phyloP scores from a whole-genome alignment of 345 rosid species.

The Erucastrum elatum region DNA sequence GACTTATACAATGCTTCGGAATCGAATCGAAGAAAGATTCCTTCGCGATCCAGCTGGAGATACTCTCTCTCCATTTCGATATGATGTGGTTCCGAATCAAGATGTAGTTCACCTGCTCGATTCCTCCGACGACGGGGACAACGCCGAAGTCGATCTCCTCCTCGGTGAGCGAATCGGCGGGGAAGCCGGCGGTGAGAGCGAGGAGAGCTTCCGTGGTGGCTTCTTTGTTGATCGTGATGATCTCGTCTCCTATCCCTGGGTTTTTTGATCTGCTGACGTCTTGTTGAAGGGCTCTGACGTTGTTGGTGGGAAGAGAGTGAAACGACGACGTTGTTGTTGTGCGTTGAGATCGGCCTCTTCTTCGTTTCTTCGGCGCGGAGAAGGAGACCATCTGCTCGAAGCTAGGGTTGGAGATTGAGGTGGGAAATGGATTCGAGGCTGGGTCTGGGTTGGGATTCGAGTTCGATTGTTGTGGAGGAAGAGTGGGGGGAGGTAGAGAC shows the following conservation, averaged over 20 bases:
- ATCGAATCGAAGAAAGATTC: constrained; percentile 69
- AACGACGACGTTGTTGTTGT: constrained; percentile 40
- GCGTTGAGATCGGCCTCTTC: constrained; percentile 86
- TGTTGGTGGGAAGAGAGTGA: constrained; percentile 30
- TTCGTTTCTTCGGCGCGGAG: constrained; percentile 75
- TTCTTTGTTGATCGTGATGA: constrained; percentile 88
- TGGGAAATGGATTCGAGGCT: constrained; percentile 28
- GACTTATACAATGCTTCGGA: constrained; percentile 65
- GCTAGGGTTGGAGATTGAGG: constrained; percentile 33
- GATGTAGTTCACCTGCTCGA: constrained; percentile 96
- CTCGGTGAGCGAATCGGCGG: constrained; percentile 84
- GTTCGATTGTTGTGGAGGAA: constrained; percentile 44
- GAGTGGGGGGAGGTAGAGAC: too few relatives aligned
- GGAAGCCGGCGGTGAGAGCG: constrained; percentile 92
- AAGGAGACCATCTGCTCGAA: constrained; percentile 57
- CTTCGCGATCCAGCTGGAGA: constrained; percentile 67
- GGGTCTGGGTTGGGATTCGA: constrained; percentile 40
- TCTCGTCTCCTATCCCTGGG: constrained; percentile 71
- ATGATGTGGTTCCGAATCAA: constrained; percentile 86
- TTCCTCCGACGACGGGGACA: constrained; percentile 74
- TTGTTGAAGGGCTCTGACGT: constrained; percentile 14
- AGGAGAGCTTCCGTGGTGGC: constrained; percentile 84
- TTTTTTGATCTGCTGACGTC: constrained; percentile 12
- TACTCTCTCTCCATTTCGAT: constrained; percentile 80
- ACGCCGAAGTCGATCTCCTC: constrained; percentile 91